A percentile compares a stretch with the other conserved stretches of the same genome.
Conservation (phyloP, 345 rosid species). For the Salix viminalis region DNA sequence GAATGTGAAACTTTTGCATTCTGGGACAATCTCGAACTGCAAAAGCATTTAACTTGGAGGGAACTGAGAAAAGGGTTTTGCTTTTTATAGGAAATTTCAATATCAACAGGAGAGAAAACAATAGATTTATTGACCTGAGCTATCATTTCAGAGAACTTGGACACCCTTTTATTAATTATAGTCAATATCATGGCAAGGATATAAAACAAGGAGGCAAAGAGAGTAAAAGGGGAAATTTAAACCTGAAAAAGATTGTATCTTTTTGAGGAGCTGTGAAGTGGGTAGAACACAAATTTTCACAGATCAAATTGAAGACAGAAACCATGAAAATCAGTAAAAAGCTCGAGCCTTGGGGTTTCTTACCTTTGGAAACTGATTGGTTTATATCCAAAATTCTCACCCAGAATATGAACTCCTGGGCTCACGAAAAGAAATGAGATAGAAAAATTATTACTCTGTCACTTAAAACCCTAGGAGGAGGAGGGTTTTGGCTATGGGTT, state of each 20-base stretch:
- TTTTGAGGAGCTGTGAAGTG: neutral
- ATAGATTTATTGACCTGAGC: slow-evolving; percentile 23
- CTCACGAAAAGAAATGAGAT: too few species aligned
- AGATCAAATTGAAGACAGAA: too few species aligned
- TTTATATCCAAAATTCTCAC: too few species aligned
- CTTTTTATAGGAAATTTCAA: slow-evolving; percentile 19
- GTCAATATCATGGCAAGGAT: slow-evolving; percentile 36
- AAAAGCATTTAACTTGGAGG: slow-evolving; percentile 26
- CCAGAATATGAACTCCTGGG: too few species aligned
- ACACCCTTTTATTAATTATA: slow-evolving; percentile 24
- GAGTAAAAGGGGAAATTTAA: neutral
- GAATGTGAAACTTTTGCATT: slow-evolving; percentile 15
- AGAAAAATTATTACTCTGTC: too few species aligned
- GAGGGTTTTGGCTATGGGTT: too few species aligned
- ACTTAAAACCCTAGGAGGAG: too few species aligned
- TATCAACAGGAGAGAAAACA: slow-evolving; percentile 24
- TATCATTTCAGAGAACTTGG: slow-evolving; percentile 32
- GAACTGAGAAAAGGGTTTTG: slow-evolving; percentile 31
- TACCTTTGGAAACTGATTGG: too few species aligned
- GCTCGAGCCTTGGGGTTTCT: too few species aligned
- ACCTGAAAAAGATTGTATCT: neutral
- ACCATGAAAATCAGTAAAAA: too few species aligned
- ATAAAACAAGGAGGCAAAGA: neutral
- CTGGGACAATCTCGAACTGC: slow-evolving; percentile 22
- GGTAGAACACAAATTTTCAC: too few species aligned